Base-by-base conservation (phyloP, 441 rosid species). In the Populus tomentosa region DNA sequence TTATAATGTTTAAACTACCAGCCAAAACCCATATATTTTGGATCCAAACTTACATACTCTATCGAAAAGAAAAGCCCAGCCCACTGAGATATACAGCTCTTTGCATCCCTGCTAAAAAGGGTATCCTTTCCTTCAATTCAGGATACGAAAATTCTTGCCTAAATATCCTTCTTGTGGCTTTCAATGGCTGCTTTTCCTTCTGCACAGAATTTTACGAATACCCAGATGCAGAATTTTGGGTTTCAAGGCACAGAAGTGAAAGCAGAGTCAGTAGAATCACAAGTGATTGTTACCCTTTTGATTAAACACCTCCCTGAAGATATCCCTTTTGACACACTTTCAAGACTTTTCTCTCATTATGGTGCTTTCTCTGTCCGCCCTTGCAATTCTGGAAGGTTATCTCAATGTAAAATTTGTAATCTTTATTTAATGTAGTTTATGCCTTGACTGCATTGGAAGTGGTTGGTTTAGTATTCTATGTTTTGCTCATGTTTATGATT, bases 271-370 rank as follows among this genome's bases (percentile, higher is more conserved):
- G 35, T 4, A 0, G 75, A 74, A 78, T 59, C 75, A 11, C 85
- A 82, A 66, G 65, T 76, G 2, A 71, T 7, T 16, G 46, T 70
- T 3, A 90, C 97, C n/a, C 95, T 95, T 46, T 38, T 89, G 75
- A 80, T 93, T 70, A 83, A 86, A 67, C 97, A 94, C 86, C 94
- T 94, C 66, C 97, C 98, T 13, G 97, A 92, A 76, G 93, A 91
- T 33, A 89, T 94, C 33, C 97, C 97, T 72, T 89, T 85, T 11
- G 94, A 91, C 30, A 89, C 97, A 10, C 84, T 94, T 56, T 82
- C 87, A 76, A 86, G 93, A 6, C 93, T 94, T 69, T 85, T 95
- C 71, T 89, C 94, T 65, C 98, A 93, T 79, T 92, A 93, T 50
- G 95, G 97, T 11, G 95, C 97, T 73, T 80, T 82, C 76, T 76